These are phyloP conservation scores for Aristolochia californica DNA, from an alignment of 164 flowering plant genomes.

Conservation along the genomic window DNA sequence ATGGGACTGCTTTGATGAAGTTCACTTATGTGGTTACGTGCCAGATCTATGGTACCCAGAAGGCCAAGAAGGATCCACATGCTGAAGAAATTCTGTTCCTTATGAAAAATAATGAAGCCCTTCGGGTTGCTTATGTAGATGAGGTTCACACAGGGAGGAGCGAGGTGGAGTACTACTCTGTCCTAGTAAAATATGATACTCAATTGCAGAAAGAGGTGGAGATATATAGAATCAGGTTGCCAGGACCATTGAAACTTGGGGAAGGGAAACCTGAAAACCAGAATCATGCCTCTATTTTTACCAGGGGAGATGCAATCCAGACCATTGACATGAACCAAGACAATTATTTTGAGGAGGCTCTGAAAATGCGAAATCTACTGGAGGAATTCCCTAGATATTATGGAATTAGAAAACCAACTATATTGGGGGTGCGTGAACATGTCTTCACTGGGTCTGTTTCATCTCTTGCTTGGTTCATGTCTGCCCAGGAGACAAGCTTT, in stretches of 20 bases:
- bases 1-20: constrained; percentile 73
- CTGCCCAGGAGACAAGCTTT: constrained; percentile 92
- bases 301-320: constrained; percentile 92
- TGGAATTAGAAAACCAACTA: constrained; percentile 86
- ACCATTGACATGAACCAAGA: constrained; percentile 99
- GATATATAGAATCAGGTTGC: constrained; percentile 69
- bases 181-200: constrained; percentile 83
- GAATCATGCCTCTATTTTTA: constrained; percentile 89
- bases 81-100: constrained; percentile 73
- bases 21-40: constrained; percentile 85
- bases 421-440: constrained; percentile 87
- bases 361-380: constrained; percentile 85
- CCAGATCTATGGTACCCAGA: constrained; percentile 83
- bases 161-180: constrained; percentile 69
- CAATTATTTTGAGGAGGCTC: constrained; percentile 88
- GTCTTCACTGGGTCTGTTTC: constrained; percentile 91
- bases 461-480: constrained; percentile 98
- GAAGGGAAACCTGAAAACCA: constrained; percentile 98
- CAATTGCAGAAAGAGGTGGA: constrained; percentile 67
- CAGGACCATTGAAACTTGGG: constrained; percentile 85
- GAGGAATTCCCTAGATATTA: constrained; percentile 54
- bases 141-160: constrained; percentile 54
- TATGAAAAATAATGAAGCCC: constrained; percentile 82
- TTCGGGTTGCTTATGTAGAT: constrained; percentile 92
- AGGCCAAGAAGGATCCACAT: constrained; percentile 45